Conservation (phyloP, 108 stramenopile species). For the Mayamaea pseudoterrestris region DNA sequence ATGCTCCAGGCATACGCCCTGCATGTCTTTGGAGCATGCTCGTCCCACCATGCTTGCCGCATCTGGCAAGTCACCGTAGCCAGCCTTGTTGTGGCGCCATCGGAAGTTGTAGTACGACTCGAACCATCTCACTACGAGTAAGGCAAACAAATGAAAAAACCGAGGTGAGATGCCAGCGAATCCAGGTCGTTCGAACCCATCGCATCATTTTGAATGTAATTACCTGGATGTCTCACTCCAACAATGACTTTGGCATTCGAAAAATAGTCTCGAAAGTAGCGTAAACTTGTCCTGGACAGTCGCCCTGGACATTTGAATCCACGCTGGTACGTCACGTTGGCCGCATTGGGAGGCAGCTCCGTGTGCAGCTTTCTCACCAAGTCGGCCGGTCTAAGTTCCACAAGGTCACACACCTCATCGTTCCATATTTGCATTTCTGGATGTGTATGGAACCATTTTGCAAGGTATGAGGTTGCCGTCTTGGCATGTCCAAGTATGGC, state of each 20-base stretch:
- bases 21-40: conserved; percentile 1
- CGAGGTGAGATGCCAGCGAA: not conserved
- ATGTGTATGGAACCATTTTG: not conserved
- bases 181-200: not conserved
- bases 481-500: conserved; percentile 3
- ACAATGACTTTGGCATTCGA: conserved; percentile 11
- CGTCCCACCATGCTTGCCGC: not conserved
- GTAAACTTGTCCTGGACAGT: not conserved
- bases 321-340: too few relatives aligned
- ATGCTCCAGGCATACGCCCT: not conserved
- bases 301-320: not conserved
- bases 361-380: not conserved
- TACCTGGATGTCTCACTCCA: conserved; percentile 8
- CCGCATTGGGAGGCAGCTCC: not conserved
- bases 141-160: not conserved
- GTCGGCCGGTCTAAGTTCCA: not conserved
- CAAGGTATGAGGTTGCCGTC: not conserved
- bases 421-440: not conserved
- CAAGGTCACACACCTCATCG: conserved; percentile 1
- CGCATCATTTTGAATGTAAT: not conserved
- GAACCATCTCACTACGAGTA: conserved; percentile 9
- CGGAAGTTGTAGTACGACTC: conserved; percentile 19
- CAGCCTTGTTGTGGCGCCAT: not conserved
- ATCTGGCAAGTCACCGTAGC: not conserved
- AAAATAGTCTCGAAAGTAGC: conserved; percentile 4